Conservation (phyloP, 83 land plant species). For the Picea abies region DNA sequence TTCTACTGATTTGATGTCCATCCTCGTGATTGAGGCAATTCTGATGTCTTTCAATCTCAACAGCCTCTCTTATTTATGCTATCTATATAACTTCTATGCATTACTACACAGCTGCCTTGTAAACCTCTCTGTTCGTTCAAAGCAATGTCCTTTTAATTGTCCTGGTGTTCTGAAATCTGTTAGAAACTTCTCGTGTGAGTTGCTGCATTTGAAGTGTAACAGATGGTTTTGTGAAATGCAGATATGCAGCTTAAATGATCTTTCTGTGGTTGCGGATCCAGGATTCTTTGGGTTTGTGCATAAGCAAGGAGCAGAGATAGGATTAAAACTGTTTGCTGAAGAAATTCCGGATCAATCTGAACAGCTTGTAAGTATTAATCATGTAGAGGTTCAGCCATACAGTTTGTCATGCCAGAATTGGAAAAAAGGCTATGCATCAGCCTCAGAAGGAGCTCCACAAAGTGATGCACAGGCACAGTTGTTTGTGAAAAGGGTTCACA, state of each 20-base stretch:
- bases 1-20: no score
- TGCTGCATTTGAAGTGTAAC: neutral
- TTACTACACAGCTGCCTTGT: neutral
- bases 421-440: neutral
- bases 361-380: neutral
- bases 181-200: neutral
- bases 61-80: no score
- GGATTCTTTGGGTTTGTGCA: slow-evolving; percentile 10
- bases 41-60: no score
- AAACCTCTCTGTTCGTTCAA: neutral
- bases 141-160: neutral
- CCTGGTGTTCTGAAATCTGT: neutral
- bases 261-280: slow-evolving; percentile 2
- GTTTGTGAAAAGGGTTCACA: neutral
- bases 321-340: slow-evolving; percentile 16
- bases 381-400: neutral
- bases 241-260: slow-evolving; percentile 13
- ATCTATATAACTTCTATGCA: neutral
- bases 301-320: slow-evolving; percentile 3
- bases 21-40: no score
- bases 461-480: slow-evolving; percentile 1
- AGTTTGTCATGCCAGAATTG: neutral
- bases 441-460: neutral
- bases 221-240: slow-evolving; percentile 17
- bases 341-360: slow-evolving; percentile 10